Conservation (phyloP, 129 eudicot species). For the Apium graveolens region DNA sequence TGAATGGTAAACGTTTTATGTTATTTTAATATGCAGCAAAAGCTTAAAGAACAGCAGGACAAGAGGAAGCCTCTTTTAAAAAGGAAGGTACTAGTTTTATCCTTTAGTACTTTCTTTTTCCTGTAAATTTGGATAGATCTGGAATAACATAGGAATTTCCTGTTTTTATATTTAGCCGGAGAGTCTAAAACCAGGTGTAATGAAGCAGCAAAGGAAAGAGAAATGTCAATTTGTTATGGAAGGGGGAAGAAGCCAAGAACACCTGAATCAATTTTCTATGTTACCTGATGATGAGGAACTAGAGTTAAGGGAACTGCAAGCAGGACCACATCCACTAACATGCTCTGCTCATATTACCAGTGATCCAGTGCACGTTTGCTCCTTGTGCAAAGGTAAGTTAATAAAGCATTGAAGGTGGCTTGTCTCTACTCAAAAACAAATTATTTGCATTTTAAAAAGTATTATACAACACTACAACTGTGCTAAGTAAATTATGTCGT, state of each 20-base stretch:
- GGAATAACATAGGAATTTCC: conserved; percentile 6
- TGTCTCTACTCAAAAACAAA: background rate
- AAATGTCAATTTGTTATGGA: conserved; percentile 64
- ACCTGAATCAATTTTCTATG: conserved; percentile 27
- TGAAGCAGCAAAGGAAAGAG: conserved; percentile 37
- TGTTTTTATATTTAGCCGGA: conserved; percentile 33
- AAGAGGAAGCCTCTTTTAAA: conserved; percentile 45
- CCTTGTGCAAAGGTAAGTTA: conserved; percentile 83
- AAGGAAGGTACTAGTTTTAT: conserved; percentile 33
- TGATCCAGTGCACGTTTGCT: conserved; percentile 59
- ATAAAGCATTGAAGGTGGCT: background rate
- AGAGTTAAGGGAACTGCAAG: conserved; percentile 72
- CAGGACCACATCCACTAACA: conserved; percentile 56
- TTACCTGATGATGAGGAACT: conserved; percentile 85
- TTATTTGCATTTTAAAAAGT: too few species aligned
- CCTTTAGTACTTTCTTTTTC: background rate
- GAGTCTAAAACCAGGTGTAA: conserved; percentile 32
- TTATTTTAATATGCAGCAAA: conserved; percentile 40
- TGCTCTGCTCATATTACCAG: conserved; percentile 63
- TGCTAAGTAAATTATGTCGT: background rate
- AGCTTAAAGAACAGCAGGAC: conserved; percentile 37
- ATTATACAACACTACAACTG: background rate
- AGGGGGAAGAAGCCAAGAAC: conserved; percentile 37
- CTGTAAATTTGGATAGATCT: background rate
- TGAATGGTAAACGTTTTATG: too few species aligned